phyloP scores from a whole-genome alignment of 306 rosid genomes.

The Quercus variabilis region DNA sequence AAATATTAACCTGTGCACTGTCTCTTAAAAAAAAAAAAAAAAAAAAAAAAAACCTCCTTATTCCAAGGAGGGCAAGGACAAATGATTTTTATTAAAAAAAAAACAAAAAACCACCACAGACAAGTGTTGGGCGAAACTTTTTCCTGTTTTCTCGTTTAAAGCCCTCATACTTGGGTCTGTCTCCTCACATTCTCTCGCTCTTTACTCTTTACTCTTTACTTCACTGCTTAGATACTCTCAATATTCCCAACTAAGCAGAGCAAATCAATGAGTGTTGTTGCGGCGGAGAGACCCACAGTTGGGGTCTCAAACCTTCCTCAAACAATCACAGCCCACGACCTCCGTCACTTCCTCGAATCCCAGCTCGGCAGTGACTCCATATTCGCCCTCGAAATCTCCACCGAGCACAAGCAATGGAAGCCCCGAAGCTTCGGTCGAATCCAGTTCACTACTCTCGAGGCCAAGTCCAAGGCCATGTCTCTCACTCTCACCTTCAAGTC shows the following conservation, averaged over 20 bases:
- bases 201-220: neutral
- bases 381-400: conserved; percentile 73
- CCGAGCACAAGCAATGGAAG: conserved; percentile 71
- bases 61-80: no score
- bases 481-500: conserved; percentile 51
- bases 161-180: no score
- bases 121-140: no score
- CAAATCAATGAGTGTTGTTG: conserved; percentile 21
- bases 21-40: no score
- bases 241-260: no score
- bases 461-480: conserved; percentile 37
- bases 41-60: no score
- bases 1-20: no score
- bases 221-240: neutral
- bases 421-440: conserved; percentile 79
- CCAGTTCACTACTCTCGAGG: conserved; percentile 54
- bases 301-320: conserved; percentile 62
- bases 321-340: conserved; percentile 53
- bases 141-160: neutral
- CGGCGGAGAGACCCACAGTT: conserved; percentile 37
- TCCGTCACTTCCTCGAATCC: conserved; percentile 49
- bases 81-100: no score
- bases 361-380: conserved; percentile 48
- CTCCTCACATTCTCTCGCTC: neutral
- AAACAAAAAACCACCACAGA: no score